Evolutionary conservation across 768 basidiomycete species (phyloP), one percentile per base, ranked within the genome.

Genomic region (Lanmaoa pseudosensibilis): DNA sequence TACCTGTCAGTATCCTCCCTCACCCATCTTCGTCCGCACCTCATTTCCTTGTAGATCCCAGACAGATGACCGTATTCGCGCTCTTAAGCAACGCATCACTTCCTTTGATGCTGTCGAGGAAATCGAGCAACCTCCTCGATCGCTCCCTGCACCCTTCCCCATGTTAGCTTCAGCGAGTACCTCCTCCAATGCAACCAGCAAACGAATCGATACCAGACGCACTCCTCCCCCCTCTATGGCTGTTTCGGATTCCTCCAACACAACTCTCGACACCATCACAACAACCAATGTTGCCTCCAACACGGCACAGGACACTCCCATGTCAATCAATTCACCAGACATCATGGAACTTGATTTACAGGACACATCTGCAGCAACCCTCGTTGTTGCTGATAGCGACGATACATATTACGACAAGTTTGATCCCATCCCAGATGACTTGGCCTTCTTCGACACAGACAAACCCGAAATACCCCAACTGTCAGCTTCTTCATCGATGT

Each of bases 391-490:
- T 30, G 73, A 71, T 37, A 77, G 74, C 50, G 83, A 84, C 44
- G 80, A 79, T 19, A 74, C 72, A 11, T 74, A 79, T 34, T 85
- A 82, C 79, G 75, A 73, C 44, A 69, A 69, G 16, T 60, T 82
- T 49, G 76, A 77, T n/a, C 78, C 50, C 38, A 59, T 59, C 33
- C 68, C 64, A 19, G 58, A 62, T 30, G 54, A 63, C 36, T n/a
- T 61, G 12, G 36, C 52, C 21, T 56, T 66, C 16, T 56, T 66
- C 27, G 54, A 62, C 38, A 8, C 56, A 9, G 45, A 62, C 23
- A 56, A 46, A 38, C 48, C 58, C 43, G 52, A 59, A n/a, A n/a
- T 53, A 9, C 30, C 58, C 27, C 45, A 61, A 19, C 23, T 13
- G 18, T 39, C 61, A 9, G 60, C 56, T 13, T 54, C 62, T 7